Conservation (phyloP, 805 yeast species). For the Starmerella khaoyaiensis region DNA sequence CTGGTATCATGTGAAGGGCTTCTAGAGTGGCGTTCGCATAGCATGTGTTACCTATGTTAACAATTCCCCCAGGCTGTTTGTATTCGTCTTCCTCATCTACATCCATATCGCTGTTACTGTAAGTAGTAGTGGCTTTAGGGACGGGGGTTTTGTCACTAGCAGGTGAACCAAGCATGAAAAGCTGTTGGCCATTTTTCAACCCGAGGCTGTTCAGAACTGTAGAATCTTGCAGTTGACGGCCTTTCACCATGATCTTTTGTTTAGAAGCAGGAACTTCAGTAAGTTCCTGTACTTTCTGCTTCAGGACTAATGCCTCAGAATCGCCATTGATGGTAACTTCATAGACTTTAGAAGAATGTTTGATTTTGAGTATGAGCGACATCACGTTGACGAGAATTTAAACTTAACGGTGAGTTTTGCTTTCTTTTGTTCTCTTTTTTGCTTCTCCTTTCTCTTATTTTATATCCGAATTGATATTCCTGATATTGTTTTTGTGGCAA, state of each 20-base stretch:
- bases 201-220: slow-evolving; percentile 38
- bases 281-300: slow-evolving; percentile 51
- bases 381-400: not conserved
- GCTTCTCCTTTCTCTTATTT: no score
- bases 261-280: slow-evolving; percentile 80
- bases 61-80: slow-evolving; percentile 47
- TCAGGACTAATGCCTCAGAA: slow-evolving; percentile 50
- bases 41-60: slow-evolving; percentile 65
- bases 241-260: slow-evolving; percentile 80
- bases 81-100: slow-evolving; percentile 29
- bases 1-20: slow-evolving; percentile 38
- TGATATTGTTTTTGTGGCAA: no score
- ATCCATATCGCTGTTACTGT: slow-evolving; percentile 33
- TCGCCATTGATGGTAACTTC: slow-evolving; percentile 41
- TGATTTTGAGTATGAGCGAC: slow-evolving; percentile 33
- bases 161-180: slow-evolving; percentile 90
- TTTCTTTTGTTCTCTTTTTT: no score
- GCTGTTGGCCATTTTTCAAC: slow-evolving; percentile 49
- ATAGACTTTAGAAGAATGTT: slow-evolving; percentile 57
- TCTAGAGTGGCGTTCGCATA: slow-evolving; percentile 62
- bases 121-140: not conserved
- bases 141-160: slow-evolving; percentile 23
- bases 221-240: slow-evolving; percentile 75
- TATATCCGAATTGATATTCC: no score
- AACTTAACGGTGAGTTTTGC: no score